A percentile compares a stretch with the other conserved stretches of the same genome.
phyloP scores from a whole-genome alignment of 1,139 yeast genomes.

The Hyphopichia pseudoburtonii region DNA sequence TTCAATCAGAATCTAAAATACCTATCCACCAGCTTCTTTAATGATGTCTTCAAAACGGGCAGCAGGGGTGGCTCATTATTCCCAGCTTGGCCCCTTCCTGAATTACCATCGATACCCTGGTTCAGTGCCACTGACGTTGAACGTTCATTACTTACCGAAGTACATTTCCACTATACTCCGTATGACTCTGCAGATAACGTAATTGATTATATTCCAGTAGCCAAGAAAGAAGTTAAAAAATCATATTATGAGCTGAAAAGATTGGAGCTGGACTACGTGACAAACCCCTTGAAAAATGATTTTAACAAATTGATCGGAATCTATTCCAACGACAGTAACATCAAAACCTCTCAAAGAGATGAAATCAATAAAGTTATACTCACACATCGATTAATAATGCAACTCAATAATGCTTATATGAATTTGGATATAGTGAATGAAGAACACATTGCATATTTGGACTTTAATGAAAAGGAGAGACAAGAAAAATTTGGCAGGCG shows the following conservation, averaged over 20 bases:
- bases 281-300: constrained; percentile 63
- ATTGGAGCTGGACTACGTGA: constrained; percentile 64
- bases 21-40: constrained; percentile 59
- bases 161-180: constrained; percentile 59
- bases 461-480: constrained; percentile 22
- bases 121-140: constrained; percentile 76
- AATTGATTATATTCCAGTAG: constrained; percentile 5
- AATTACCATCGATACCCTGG: constrained; percentile 59
- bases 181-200: constrained; percentile 44
- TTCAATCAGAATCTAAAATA: constrained; percentile 67
- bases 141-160: constrained; percentile 75
- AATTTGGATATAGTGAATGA: constrained; percentile 25
- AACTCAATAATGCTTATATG: constrained; percentile 32
- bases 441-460: constrained; percentile 26
- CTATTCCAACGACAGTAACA: constrained; percentile 28
- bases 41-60: constrained; percentile 31
- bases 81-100: constrained; percentile 78
- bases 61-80: constrained; percentile 14
- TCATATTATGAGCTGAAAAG: constrained; percentile 65
- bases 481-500: constrained; percentile 33
- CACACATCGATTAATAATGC: constrained; percentile 39
- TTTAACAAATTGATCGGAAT: constrained; percentile 62
- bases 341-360: constrained; percentile 16
- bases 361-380: constrained; percentile 20
- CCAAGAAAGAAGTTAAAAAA: constrained; percentile 25